Percentiles rank a stretch among this genome's conserved stretches.
Conservation (phyloP, 257 asterid genomes). For the Solanum dulcamara region DNA sequence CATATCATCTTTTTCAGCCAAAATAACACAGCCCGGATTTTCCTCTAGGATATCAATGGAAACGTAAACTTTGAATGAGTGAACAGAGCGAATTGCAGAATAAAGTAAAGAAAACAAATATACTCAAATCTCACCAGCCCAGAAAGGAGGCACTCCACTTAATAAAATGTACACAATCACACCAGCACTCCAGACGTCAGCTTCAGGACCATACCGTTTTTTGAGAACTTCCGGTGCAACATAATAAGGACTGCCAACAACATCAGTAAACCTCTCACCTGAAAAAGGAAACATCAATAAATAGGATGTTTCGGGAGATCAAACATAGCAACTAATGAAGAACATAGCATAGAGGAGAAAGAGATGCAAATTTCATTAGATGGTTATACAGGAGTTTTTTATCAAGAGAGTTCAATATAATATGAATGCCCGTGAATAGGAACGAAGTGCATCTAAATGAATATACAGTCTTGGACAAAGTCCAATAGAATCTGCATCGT, state of each 20-base stretch:
- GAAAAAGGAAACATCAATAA: constrained; percentile 6
- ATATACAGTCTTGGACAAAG: neutral
- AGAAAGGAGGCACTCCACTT: constrained; percentile 95
- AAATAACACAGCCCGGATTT: neutral
- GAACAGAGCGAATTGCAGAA: neutral
- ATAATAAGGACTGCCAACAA: constrained; percentile 94
- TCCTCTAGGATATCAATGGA: neutral
- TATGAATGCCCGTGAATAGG: neutral
- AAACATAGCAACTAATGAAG: neutral
- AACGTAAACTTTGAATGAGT: neutral
- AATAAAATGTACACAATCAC: constrained; percentile 86
- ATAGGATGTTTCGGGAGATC: neutral
- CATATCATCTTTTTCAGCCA: neutral
- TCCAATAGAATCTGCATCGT: neutral
- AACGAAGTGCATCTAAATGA: neutral
- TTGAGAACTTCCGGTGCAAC: constrained; percentile 95
- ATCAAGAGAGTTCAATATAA: neutral
- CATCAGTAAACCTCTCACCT: constrained; percentile 75
- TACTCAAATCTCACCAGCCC: constrained; percentile 65
- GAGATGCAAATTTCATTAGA: neutral
- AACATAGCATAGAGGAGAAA: neutral
- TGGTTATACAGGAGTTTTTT: neutral
- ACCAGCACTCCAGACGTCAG: constrained; percentile 99
- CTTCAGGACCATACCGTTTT: constrained; percentile 83
- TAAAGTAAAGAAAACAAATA: neutral